phyloP scores from a whole-genome alignment of 495 filamentous ascomycete genomes.

The Penicillium odoratum region DNA sequence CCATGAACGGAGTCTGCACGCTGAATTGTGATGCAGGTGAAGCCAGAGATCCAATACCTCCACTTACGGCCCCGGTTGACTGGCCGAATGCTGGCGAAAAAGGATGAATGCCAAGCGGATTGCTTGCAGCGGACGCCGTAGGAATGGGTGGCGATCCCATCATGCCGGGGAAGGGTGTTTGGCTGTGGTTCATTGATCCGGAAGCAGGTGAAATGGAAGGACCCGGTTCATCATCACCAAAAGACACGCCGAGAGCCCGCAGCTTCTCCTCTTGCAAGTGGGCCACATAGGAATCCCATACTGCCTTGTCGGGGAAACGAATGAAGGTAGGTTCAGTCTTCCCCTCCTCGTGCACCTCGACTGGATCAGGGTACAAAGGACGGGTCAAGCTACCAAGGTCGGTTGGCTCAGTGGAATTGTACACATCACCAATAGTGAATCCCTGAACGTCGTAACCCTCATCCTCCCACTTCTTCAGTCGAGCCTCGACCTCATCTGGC shows the following conservation, averaged over 20 bases:
- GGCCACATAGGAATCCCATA: slow-evolving; percentile 83
- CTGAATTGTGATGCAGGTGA: slow-evolving; percentile 55
- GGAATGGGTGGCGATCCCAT: slow-evolving; percentile 57
- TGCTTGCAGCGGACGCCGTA: slow-evolving; percentile 45
- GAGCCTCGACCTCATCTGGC: slow-evolving; percentile 59
- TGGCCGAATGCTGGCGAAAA: slow-evolving; percentile 50
- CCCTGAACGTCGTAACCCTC: slow-evolving; percentile 74
- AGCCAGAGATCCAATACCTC: slow-evolving; percentile 57
- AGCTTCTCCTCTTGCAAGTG: slow-evolving; percentile 86
- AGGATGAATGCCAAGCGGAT: slow-evolving; percentile 39
- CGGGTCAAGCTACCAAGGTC: slow-evolving; percentile 62
- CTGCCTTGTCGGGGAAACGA: slow-evolving; percentile 70
- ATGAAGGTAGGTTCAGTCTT: slow-evolving; percentile 56
- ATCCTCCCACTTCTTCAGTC: slow-evolving; percentile 68
- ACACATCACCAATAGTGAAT: slow-evolving; percentile 59
- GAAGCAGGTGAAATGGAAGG: slow-evolving; percentile 75
- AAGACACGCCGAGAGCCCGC: slow-evolving; percentile 80
- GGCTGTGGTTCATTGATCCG: slow-evolving; percentile 59
- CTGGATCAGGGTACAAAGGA: slow-evolving; percentile 67
- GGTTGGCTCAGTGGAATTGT: slow-evolving; percentile 31
- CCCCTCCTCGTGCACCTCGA: slow-evolving; percentile 57
- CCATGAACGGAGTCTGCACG: slow-evolving; percentile 44
- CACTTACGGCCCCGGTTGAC: slow-evolving; percentile 54
- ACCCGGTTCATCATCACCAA: slow-evolving; percentile 67
- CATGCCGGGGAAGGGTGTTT: slow-evolving; percentile 55